These are phyloP conservation scores for Russula foetens DNA, from an alignment of 768 basidiomycete species.

Conservation along the genomic window DNA sequence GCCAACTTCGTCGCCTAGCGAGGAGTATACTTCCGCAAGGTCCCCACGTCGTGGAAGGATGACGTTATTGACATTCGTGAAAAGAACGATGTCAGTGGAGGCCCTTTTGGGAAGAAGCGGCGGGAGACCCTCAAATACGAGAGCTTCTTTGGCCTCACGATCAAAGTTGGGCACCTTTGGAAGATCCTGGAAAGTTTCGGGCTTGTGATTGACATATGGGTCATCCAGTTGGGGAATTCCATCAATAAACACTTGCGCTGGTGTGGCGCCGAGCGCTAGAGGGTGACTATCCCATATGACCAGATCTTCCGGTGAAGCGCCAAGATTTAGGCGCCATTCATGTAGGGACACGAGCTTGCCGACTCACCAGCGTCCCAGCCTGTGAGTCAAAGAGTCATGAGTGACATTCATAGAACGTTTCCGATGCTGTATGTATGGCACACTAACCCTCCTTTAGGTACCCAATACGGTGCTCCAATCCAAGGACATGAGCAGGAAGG, in stretches of 20 bases:
- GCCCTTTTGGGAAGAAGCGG: slow-evolving; percentile 41
- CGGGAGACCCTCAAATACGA: slow-evolving; percentile 58
- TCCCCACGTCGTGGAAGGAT: slow-evolving; percentile 30
- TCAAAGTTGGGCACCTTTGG: slow-evolving; percentile 55
- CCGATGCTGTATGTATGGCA: slow-evolving; percentile 55
- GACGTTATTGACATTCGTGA: slow-evolving; percentile 55
- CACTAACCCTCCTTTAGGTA: slow-evolving; percentile 49
- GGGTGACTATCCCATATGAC: slow-evolving; percentile 76
- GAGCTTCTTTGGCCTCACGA: slow-evolving; percentile 43
- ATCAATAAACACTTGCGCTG: slow-evolving; percentile 79
- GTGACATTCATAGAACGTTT: slow-evolving; percentile 9
- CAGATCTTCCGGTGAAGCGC: slow-evolving; percentile 63
- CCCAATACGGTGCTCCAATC: slow-evolving; percentile 63
- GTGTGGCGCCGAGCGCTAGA: slow-evolving; percentile 69
- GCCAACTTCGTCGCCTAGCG: slow-evolving; percentile 16
- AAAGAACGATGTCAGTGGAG: slow-evolving; percentile 38
- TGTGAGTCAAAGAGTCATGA: slow-evolving; percentile 14
- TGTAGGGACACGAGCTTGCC: not conserved
- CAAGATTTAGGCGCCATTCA: slow-evolving; percentile 30
- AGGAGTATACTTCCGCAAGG: slow-evolving; percentile 28
- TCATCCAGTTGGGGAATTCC: slow-evolving; percentile 61
- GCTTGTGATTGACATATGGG: slow-evolving; percentile 46
- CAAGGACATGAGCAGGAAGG: slow-evolving; percentile 54
- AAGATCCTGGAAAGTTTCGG: slow-evolving; percentile 40
- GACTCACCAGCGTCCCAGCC: slow-evolving; percentile 59